phyloP scores from a whole-genome alignment of 768 basidiomycete genomes.

The Bullera alba region DNA sequence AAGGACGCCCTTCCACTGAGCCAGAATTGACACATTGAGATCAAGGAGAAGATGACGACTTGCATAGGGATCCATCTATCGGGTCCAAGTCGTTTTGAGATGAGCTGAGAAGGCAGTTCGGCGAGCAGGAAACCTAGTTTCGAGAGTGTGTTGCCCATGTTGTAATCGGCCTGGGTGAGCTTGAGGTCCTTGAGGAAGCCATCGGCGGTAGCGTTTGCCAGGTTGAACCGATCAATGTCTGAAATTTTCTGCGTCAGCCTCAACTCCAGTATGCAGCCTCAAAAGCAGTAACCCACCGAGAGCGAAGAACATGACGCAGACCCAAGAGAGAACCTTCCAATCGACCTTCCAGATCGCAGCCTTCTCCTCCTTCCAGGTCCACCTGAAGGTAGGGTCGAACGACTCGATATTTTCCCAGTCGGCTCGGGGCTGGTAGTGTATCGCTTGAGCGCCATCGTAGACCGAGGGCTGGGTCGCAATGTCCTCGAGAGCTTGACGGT shows the following conservation, averaged over 20 bases:
- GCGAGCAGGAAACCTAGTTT: constrained; percentile 49
- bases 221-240: constrained; percentile 50
- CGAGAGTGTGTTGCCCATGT: constrained; percentile 55
- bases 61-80: constrained; percentile 51
- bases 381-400: constrained; percentile 61
- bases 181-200: constrained; percentile 59
- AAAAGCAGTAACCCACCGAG: constrained; percentile 15
- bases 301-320: constrained; percentile 56
- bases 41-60: constrained; percentile 52
- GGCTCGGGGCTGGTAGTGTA: constrained; percentile 12
- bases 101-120: constrained; percentile 62
- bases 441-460: constrained; percentile 30
- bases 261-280: neutral
- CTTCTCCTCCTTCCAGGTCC: constrained; percentile 66
- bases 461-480: constrained; percentile 36
- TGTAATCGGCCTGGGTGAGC: constrained; percentile 50
- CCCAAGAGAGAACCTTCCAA: constrained; percentile 53
- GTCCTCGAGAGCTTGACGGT: constrained; percentile 3
- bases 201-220: constrained; percentile 63
- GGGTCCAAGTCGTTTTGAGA: constrained; percentile 60
- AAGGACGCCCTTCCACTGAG: constrained; percentile 54
- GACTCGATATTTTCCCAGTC: constrained; percentile 47
- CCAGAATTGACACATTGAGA: constrained; percentile 59
- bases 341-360: constrained; percentile 57
- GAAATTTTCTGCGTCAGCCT: too few relatives aligned